Base-by-base conservation (phyloP, 495 filamentous ascomycete genomes). In the Lophiostoma macrostomum region DNA sequence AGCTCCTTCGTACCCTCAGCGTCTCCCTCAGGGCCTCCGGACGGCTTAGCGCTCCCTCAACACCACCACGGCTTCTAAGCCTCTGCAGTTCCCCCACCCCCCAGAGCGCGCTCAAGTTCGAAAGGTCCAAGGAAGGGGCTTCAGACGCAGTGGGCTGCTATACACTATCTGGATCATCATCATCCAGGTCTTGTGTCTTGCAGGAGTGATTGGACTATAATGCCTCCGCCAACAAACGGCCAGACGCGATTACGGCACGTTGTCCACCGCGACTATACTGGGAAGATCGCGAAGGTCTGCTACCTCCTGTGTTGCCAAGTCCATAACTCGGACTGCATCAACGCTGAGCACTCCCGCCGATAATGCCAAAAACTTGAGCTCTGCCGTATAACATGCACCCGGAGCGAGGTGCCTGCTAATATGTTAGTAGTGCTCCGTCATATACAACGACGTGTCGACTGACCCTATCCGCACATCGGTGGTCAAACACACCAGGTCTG, bases 381-480 rank as follows among this genome's bases (percentile, higher is more conserved):
- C 85, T 0, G 82, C 83, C 13, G 84, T 82, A 56, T 89, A 86
- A 55, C 90, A 96, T 0, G 87, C 88, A 8, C 80, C 83, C 8
- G 91, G 80, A 64, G 74, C 82, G 43, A 82, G 80, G 34, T 89
- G 88, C 0, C 83, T 87, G 30, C 8, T 23, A 28, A 22, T 4
- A 28, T 19, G 53, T 67, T 41, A 67, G 61, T 39, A 40, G n/a
- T n/a, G n/a, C n/a, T n/a, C n/a, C n/a, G 2, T 11, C 28, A 7
- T 14, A 36, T 14, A 0, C 12, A 45, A 49, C 46, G 13, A 42
- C n/a, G n/a, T n/a, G 27, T 11, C 4, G 6, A 73, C 79, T 69
- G 70, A 86, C 80, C 93, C 91, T 39, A 95, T 76, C 28, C 88
- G 76, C 45, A 91, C 76, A 69, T 96, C 89, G 4, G 88, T 85